These are phyloP conservation scores for Sphagnurus paluster DNA, from an alignment of 1,284 basidiomycete genomes.

Conservation along the genomic window DNA sequence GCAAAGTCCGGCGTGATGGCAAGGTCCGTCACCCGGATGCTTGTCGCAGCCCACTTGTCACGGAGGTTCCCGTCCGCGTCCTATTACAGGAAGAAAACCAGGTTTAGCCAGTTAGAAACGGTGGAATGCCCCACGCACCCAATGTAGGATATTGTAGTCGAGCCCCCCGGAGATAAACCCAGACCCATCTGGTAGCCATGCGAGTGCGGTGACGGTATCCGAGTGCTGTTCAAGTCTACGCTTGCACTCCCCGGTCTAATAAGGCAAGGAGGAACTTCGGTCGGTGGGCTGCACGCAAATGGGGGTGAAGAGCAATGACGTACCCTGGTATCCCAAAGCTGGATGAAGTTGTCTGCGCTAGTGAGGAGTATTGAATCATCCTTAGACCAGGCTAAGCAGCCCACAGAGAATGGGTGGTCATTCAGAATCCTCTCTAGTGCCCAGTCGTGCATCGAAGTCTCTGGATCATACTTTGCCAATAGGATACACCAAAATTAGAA, in stretches of 20 bases:
- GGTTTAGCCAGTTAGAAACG: constrained; percentile 2
- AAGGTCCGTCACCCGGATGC: constrained; percentile 88
- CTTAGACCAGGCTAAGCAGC: constrained; percentile 86
- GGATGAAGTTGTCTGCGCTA: constrained; percentile 76
- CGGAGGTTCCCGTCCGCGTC: constrained; percentile 71
- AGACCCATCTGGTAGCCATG: constrained; percentile 87
- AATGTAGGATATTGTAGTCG: constrained; percentile 86
- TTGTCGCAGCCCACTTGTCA: constrained; percentile 70
- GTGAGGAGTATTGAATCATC: constrained; percentile 85
- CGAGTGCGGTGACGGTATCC: constrained; percentile 84
- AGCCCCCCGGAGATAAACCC: constrained; percentile 91
- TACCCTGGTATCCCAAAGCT: constrained; percentile 88
- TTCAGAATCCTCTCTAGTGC: constrained; percentile 56
- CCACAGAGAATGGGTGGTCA: constrained; percentile 79
- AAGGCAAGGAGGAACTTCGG: neutral
- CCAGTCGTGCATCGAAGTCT: constrained; percentile 54
- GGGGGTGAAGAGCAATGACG: constrained; percentile 14
- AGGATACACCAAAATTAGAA: constrained; percentile 1
- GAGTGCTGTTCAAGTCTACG: constrained; percentile 70
- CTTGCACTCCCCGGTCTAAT: constrained; percentile 69
- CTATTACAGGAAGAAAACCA: constrained; percentile 38
- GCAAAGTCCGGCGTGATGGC: constrained; percentile 85
- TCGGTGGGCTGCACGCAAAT: neutral
- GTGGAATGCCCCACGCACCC: constrained; percentile 57
- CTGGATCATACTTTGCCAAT: constrained; percentile 14